Percentiles rank a stretch among this genome's conserved stretches.
Conservation (phyloP, 1,139 yeast genomes). For the Suhomyces chickasaworum region DNA sequence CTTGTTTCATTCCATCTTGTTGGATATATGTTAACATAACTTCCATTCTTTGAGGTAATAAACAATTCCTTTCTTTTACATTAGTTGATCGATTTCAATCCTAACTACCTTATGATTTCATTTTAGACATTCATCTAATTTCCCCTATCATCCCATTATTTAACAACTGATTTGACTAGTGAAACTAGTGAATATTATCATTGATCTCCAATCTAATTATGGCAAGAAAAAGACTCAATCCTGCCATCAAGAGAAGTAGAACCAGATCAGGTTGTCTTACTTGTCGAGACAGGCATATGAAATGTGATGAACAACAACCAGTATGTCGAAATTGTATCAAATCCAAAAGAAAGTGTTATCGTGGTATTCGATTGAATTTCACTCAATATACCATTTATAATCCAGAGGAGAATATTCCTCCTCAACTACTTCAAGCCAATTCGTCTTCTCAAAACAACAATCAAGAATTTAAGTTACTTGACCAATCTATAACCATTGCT, state of each 20-base stretch:
- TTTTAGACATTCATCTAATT: background rate
- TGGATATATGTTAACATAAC: background rate
- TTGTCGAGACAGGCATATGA: constrained; percentile 52
- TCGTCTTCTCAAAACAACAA: background rate
- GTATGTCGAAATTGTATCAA: constrained; percentile 49
- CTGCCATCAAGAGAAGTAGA: constrained; percentile 30
- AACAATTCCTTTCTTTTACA: background rate
- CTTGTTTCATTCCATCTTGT: background rate
- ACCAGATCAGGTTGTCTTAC: constrained; percentile 52
- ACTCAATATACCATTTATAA: constrained; percentile 46
- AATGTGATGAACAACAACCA: constrained; percentile 51
- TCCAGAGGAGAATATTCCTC: constrained; percentile 26
- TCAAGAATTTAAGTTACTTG: constrained; percentile 25
- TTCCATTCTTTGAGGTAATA: background rate
- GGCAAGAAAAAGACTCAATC: constrained; percentile 24
- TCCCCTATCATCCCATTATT: background rate
- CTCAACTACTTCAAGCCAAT: background rate
- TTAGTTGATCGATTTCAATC: background rate
- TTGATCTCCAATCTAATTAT: constrained; percentile 6
- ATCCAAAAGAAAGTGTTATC: constrained; percentile 44
- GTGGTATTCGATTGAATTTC: constrained; percentile 49
- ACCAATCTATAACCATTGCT: constrained; percentile 48
- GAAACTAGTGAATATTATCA: background rate
- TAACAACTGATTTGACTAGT: background rate
- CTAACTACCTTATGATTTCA: background rate